Conservation (phyloP, 2,329 filamentous ascomycete genomes). For the Trichoderma sp. region DNA sequence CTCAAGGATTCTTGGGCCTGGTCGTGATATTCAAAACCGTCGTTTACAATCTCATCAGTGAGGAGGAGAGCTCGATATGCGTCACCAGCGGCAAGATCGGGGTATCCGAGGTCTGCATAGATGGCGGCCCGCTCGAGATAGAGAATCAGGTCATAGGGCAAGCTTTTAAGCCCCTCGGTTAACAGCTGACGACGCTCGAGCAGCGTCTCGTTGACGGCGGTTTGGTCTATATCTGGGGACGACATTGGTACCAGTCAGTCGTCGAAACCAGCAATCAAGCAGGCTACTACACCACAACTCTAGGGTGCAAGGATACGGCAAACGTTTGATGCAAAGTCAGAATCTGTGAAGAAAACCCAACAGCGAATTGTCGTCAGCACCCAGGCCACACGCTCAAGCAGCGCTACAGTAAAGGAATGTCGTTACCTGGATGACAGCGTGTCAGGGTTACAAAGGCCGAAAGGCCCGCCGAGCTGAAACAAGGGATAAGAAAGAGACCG, state of each 20-base stretch:
- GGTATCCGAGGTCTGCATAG: conserved; percentile 75
- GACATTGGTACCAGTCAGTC: conserved; percentile 24
- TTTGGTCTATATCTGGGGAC: conserved; percentile 33
- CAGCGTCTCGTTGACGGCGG: conserved; percentile 43
- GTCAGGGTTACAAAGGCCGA: not conserved
- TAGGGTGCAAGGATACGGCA: not conserved
- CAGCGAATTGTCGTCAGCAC: not conserved
- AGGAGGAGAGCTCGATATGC: conserved; percentile 88
- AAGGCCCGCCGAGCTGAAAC: not conserved
- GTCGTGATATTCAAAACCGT: conserved; percentile 80
- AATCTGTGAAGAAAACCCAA: not conserved
- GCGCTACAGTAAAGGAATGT: not conserved
- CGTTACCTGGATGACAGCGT: conserved; percentile 1
- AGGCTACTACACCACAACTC: conserved; percentile 5
- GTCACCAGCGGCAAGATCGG: conserved; percentile 85
- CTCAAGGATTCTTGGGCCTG: conserved; percentile 55
- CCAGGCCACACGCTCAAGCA: not conserved
- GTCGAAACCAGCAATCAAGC: not conserved
- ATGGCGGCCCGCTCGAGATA: conserved; percentile 68
- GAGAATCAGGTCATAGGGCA: conserved; percentile 61
- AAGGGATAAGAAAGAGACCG: not conserved
- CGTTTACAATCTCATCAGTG: conserved; percentile 74
- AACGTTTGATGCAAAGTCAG: not conserved
- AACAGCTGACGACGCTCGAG: conserved; percentile 55
- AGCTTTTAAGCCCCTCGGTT: conserved; percentile 52